Evolutionary conservation across 495 filamentous ascomycete species (phyloP), one percentile per base, ranked within the genome.

Genomic region (Mycothermus thermophilus): DNA sequence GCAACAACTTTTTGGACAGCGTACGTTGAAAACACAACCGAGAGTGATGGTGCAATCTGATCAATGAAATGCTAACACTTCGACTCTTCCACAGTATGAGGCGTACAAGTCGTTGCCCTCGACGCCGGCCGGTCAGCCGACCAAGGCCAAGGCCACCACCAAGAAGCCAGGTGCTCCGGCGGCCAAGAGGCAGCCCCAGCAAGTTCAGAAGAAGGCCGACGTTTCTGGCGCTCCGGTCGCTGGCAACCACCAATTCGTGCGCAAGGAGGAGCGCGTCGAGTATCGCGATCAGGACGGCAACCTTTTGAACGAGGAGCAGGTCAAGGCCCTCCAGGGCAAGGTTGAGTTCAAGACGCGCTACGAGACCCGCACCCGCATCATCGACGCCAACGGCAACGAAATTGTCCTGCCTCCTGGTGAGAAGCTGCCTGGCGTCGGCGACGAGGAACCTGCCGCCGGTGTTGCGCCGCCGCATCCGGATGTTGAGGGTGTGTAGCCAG

Each of bases 241-340:
- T 13, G 44, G 53, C 23, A 60, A 66, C 15, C 69, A 73, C 35
- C 64, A 66, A 32, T 48, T 85, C 27, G 32, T 83, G 27, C 71
- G 69, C 28, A 69, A 69, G 18, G 80, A 93, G 53, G 85, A 94
- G 51, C 79, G 78, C 40, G 67, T 95, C 40, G 90, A 97, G 59
- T 97, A 93, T 58, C 77, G 90, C 27, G 90, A 97, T 52, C 83
- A 96, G 52, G 64, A 93, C 42, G 90, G 90, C 32, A 93, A 95
- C 46, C 47, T 96, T 26, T 67, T 97, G 14, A 65, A 88, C 45
- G 76, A 81, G 40, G 75, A 80, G 46, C 73, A 93, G 41, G 88
- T 97, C 28, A 73, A 79, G 45, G 77, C 74, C 1, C 72, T 97
- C 17, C 69, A 80, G 47, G 90, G 88, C 46, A 88, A 93, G 59